Conservation (phyloP, 495 filamentous ascomycete species). For the Hypoxylon intermedium region DNA sequence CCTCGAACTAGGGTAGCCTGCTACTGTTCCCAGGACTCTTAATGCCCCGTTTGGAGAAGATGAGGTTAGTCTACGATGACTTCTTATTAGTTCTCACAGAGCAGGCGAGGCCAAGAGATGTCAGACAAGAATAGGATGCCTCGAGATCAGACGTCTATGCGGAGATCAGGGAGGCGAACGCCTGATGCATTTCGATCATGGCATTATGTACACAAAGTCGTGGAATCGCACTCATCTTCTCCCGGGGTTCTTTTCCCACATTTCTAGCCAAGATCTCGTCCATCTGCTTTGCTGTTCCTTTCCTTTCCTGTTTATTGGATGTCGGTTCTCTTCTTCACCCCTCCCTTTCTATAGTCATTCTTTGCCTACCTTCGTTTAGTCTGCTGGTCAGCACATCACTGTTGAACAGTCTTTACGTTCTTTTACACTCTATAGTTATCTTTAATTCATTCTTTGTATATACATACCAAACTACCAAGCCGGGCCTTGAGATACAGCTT, state of each 20-base stretch:
- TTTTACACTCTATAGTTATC: constrained; percentile 6
- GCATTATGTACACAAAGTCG: constrained; percentile 21
- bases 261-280: constrained; percentile 14
- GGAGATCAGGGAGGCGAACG: constrained; percentile 23
- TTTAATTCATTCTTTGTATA: constrained; percentile 14
- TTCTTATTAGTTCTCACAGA: constrained; percentile 1
- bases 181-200: constrained; percentile 14
- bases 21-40: neutral
- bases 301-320: constrained; percentile 19
- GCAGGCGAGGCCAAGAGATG: constrained; percentile 23
- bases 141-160: constrained; percentile 13
- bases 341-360: constrained; percentile 24
- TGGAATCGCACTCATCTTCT: constrained; percentile 13
- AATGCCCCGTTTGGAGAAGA: neutral
- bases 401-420: constrained; percentile 39
- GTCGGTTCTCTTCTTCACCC: constrained; percentile 13
- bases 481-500: neutral
- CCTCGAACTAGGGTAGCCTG: neutral
- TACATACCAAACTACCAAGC: neutral
- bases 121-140: constrained; percentile 20
- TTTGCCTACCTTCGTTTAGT: constrained; percentile 13
- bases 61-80: neutral
- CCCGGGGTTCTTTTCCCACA: constrained; percentile 12
- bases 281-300: constrained; percentile 14
- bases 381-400: constrained; percentile 41